Base-by-base conservation (phyloP, 2,329 filamentous ascomycete genomes). In the Daldinia sp. region DNA sequence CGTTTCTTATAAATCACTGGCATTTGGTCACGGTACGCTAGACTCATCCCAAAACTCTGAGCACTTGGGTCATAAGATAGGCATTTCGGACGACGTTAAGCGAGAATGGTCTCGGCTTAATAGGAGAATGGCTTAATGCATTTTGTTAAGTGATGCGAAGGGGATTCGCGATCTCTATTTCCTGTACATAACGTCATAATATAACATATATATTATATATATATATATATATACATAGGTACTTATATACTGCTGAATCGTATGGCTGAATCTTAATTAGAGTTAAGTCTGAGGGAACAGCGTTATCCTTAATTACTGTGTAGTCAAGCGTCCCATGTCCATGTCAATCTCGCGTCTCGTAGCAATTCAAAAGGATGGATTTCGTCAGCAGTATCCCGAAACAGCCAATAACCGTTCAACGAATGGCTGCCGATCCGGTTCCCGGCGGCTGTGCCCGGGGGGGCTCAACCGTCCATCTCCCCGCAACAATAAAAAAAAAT, bases 341-440 rank as follows among this genome's bases (percentile, higher is more conserved):
- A 28, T 50, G 23, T 50, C 26, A 30, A 50, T 30, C 46, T 50
- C 12, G 30, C 15, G 30, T 30, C 46, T 50, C 12, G 30, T 18
- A 55, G 42, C 33, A 15, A 41, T 6, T 54, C 42, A 15, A 63
- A 63, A 53, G 46, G 33, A 37, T 33, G 57, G 18, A 64, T 65
- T 58, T 67, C 60, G 64, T 62, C 60, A 64, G 54, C 39, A 13
- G 13, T 65, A 39, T 42, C 54, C 51, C 35, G 12, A 61, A 28
- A 28, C 44, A 61, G 26, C 63, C 67, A 69, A 67, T 69, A 15
- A 48, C 26, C 20, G 15, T 10, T 26, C 67, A 70, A 67, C 65
- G 4, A 48, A 55, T 5, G 53, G 50, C 37, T 51, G 33, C 42
- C 39, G 13, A 35, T 33, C 44, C 30, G 60, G 63, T 26, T 58